A percentile compares a stretch with the other conserved stretches of the same genome.
Conservation (phyloP, 2,329 filamentous ascomycete genomes). For the Colletotrichum spinosum region DNA sequence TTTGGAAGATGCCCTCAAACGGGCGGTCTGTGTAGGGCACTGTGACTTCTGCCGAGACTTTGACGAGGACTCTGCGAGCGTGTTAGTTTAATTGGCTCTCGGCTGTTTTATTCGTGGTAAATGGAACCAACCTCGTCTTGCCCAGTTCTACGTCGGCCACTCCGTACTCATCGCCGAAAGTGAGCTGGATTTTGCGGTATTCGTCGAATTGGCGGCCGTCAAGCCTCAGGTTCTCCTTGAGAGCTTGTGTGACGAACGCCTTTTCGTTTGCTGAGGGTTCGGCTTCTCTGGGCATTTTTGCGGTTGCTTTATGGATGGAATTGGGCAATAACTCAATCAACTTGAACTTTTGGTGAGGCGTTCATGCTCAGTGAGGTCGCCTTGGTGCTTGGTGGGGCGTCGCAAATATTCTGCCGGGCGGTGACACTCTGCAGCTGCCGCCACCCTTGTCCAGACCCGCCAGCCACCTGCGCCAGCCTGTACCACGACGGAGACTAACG, state of each 20-base stretch:
- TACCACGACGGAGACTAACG: slow-evolving; percentile 6
- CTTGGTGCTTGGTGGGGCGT: slow-evolving; percentile 38
- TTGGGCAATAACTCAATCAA: slow-evolving; percentile 6
- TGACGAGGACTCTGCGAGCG: slow-evolving; percentile 76
- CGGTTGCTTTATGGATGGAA: slow-evolving; percentile 38
- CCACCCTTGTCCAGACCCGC: slow-evolving; percentile 1
- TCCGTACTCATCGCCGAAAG: slow-evolving; percentile 91
- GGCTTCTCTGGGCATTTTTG: slow-evolving; percentile 88
- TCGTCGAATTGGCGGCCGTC: slow-evolving; percentile 87
- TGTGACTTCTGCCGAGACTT: slow-evolving; percentile 89
- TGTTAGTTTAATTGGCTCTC: slow-evolving; percentile 14
- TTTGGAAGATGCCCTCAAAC: slow-evolving; percentile 95
- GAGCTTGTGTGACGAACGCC: slow-evolving; percentile 84
- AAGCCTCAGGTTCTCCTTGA: slow-evolving; percentile 83
- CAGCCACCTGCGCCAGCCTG: slow-evolving; percentile 15
- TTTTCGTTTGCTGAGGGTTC: slow-evolving; percentile 91
- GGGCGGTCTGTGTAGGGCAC: slow-evolving; percentile 88
- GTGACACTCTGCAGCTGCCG: slow-evolving; percentile 45
- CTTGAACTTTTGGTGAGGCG: slow-evolving; percentile 18
- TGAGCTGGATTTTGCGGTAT: slow-evolving; percentile 80
- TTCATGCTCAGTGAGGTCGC: slow-evolving; percentile 36
- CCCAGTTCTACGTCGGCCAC: slow-evolving; percentile 88
- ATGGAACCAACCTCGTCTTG: slow-evolving; percentile 78
- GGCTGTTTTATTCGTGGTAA: too few relatives aligned
- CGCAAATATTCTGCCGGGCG: slow-evolving; percentile 62